Evolutionary conservation across 148 eudicot species (phyloP).

Genomic region (Linanthus parryae): DNA sequence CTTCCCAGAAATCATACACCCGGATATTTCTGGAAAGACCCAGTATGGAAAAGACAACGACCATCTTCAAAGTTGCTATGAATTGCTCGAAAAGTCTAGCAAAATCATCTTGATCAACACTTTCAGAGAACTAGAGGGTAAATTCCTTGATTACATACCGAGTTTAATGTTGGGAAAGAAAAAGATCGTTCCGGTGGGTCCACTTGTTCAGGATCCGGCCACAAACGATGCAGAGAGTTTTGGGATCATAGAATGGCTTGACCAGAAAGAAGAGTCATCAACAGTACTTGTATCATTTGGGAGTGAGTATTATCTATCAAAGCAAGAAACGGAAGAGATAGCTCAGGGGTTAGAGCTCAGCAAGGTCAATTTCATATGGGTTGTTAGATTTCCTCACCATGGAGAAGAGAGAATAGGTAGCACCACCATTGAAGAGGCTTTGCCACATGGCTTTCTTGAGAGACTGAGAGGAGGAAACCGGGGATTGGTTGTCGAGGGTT

Average conservation of each 20-base stretch:
- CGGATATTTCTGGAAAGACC: background rate
- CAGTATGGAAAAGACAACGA: background rate
- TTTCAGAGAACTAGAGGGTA: constrained; percentile 10
- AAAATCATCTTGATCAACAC: constrained; percentile 7
- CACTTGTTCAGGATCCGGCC: background rate
- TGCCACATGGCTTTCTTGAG: background rate
- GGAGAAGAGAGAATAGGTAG: background rate
- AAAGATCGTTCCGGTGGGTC: constrained; percentile 6
- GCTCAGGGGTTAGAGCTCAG: too few species aligned
- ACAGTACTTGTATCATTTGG: constrained; percentile 3
- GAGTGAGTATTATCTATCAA: constrained; percentile 1
- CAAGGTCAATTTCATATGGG: too few species aligned
- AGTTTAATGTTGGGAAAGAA: background rate
- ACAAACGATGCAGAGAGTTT: background rate
- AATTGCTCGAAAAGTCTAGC: background rate
- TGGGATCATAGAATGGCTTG: constrained; percentile 4
- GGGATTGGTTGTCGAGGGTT: background rate
- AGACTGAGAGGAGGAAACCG: background rate
- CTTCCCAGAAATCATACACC: background rate
- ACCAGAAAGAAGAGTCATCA: background rate
- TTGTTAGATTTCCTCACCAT: too few species aligned
- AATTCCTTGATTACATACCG: constrained; percentile 2
- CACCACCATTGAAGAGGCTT: background rate
- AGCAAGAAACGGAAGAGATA: too few species aligned
- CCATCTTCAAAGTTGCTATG: background rate